Base-by-base conservation (phyloP, 148 eudicot species). In the Mesembryanthemum crystallinum region DNA sequence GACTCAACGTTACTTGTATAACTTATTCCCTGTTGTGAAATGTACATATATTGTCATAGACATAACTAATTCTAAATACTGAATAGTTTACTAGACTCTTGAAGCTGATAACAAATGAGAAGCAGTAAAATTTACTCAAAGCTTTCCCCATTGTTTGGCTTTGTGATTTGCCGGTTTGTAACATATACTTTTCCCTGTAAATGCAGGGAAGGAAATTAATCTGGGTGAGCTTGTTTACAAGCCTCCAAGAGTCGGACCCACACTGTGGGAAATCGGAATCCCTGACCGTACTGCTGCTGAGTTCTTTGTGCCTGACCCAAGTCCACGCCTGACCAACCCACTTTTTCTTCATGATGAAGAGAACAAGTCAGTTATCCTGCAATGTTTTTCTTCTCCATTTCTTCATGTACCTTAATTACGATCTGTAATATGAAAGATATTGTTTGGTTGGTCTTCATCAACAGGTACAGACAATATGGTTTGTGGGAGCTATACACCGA, bases 251-350 rank as follows among this genome's bases (percentile, higher is more conserved):
- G 68, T 76, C 49, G 98, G 93, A 17, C 85, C 91, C 4, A 90
- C 98, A 3, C n/a, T 90, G 37, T 93, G 98, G 96, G 96, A 93
- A 79, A 91, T 93, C 27, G 96, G 96, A 35, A 13, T 89, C 61
- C 91, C 98, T 20, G 96, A 92, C 73, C 87, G 93, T 7, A 80
- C 86, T 37, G 91, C 92, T 60, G 86, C 84, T 28, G 95, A 90
- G 68, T 92, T 90, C 84, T 92, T 65, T 73, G 84, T 92, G 43
- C 92, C 97, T 7, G 88, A 92, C 59, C 94, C 97, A 0, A 77
- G 78, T 39, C 92, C 92, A 13, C 52, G 54, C 8, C 80, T 88
- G 27, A 27, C 73, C 69, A 88, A 92, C 84, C 78, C 75, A 45
- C 55, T 88, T 35, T 90, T 85, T 37, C 17, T 77, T 25, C 20